Evolutionary conservation across 2,329 filamentous ascomycete species (phyloP).

Genomic region (Neofusicoccum sp.): DNA sequence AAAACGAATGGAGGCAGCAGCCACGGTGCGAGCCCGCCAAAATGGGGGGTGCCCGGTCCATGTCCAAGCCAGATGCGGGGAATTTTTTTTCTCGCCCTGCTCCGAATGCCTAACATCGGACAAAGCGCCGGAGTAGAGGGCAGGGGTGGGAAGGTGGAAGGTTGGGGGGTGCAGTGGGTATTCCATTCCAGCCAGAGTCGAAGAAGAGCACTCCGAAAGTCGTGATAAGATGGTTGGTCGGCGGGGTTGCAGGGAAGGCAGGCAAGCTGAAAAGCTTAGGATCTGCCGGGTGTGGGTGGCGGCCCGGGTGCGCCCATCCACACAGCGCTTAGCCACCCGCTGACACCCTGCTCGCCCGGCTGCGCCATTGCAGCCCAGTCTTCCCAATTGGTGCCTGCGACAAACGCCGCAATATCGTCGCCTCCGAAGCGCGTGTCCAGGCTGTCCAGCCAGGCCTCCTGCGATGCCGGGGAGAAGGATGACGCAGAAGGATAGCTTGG

Average conservation of each 20-base stretch:
- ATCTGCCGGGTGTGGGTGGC: slow-evolving; percentile 13
- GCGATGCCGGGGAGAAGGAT: slow-evolving; percentile 3
- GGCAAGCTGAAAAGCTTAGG: background rate
- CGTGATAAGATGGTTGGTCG: background rate
- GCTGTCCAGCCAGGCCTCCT: slow-evolving; percentile 38
- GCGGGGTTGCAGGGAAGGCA: background rate
- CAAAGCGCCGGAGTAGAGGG: too few relatives aligned
- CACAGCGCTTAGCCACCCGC: slow-evolving; percentile 34
- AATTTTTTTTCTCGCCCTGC: too few relatives aligned
- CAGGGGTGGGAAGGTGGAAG: too few relatives aligned
- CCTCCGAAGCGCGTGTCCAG: slow-evolving; percentile 41
- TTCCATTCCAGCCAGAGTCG: too few relatives aligned
- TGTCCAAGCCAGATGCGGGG: too few relatives aligned
- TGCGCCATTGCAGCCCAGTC: slow-evolving; percentile 32
- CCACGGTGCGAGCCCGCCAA: too few relatives aligned
- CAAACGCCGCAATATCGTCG: slow-evolving; percentile 46
- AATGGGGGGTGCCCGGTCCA: too few relatives aligned
- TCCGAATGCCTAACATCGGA: too few relatives aligned
- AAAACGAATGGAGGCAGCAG: too few relatives aligned
- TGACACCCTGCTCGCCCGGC: slow-evolving; percentile 19
- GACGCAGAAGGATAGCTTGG: slow-evolving; percentile 1
- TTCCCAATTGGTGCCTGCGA: slow-evolving; percentile 39
- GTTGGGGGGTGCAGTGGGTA: too few relatives aligned
- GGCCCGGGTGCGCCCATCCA: slow-evolving; percentile 25
- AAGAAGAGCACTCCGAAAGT: too few relatives aligned